Base-by-base conservation (phyloP, 2,329 filamentous ascomycete species). In the Scedosporium boydii region DNA sequence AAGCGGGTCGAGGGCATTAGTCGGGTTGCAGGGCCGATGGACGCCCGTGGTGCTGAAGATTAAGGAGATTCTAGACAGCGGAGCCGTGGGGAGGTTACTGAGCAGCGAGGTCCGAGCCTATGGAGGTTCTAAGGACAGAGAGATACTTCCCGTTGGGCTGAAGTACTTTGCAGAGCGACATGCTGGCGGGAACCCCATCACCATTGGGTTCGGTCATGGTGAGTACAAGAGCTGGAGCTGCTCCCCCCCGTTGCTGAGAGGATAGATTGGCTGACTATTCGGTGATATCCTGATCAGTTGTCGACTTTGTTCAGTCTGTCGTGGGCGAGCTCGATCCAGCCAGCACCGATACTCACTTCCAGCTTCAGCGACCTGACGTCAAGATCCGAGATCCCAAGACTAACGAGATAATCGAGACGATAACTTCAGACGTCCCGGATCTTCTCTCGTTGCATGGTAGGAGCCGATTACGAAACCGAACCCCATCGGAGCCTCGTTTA, bases 1-100 rank as follows among this genome's bases (percentile, higher is more conserved):
- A 23, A 72, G 72, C 5, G 70, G 76, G 1, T 68, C 69, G 3
- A 70, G 70, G 41, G 78, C 75, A 2, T 69, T 83, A 3, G 76
- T 86, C 0, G 82, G 81, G 0, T 63, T 84, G 2, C 84, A 87
- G 67, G 81, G 80, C 0, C 73, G 77, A 0, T 67, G 80, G 6
- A 70, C 78, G 0, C 82, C 83, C 2, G 16, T 61, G 2, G 41
- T 42, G 7, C 26, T 46, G 27, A 63, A 77, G 66, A 38, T 86
- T 2, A 76, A 73, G 29, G 71, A 77, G 14, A 46, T 84, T 1
- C 59, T 87, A 9, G 69, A 68, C 0, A 69, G 72, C 0, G 81
- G 80, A 0, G 70, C 69, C 2, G 76, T 87, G 29, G 83, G 84
- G 0, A 79, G 76, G 48, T 72, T 86, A 0, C 66, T 85, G 21